Percentiles rank a stretch among this genome's conserved stretches.
Conservation (phyloP, 352 stramenopile genomes). For the Phytophthora fragariae region DNA sequence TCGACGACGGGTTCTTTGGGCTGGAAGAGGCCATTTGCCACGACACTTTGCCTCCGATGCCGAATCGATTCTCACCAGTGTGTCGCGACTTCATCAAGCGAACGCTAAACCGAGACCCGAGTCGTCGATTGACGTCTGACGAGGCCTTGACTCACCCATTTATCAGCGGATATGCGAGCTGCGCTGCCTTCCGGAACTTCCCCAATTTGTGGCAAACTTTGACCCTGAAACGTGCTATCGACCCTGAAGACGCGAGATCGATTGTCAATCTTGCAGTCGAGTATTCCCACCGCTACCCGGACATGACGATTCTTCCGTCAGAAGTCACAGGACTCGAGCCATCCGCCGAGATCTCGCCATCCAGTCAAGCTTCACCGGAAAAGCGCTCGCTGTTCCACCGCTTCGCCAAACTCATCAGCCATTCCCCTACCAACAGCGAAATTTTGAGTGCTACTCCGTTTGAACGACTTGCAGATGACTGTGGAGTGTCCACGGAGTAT, state of each 20-base stretch:
- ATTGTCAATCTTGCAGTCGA: constrained; percentile 50
- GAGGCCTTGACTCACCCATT: constrained; percentile 93
- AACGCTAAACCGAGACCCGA: constrained; percentile 91
- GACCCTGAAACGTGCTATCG: constrained; percentile 33
- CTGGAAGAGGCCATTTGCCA: constrained; percentile 86
- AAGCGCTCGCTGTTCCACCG: constrained; percentile 35
- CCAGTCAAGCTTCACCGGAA: neutral
- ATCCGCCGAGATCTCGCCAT: constrained; percentile 7
- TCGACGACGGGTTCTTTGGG: constrained; percentile 84
- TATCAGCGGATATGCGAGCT: constrained; percentile 56
- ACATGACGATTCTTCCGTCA: constrained; percentile 21
- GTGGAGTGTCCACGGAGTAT: constrained; percentile 30
- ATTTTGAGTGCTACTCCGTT: constrained; percentile 13
- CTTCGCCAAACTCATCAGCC: constrained; percentile 26
- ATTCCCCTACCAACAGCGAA: neutral
- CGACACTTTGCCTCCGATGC: constrained; percentile 74
- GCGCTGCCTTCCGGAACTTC: constrained; percentile 44
- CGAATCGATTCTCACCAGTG: constrained; percentile 81
- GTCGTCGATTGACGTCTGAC: constrained; percentile 77
- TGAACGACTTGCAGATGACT: constrained; percentile 35
- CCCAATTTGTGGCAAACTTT: constrained; percentile 49
- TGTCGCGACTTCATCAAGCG: constrained; percentile 95
- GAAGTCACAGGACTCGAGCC: constrained; percentile 27
- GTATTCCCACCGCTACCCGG: constrained; percentile 38
- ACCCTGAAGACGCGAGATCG: constrained; percentile 31